Percentiles rank a stretch among this genome's conserved stretches.
Evolutionary conservation across 208 protist species (phyloP).

Genomic region (Trichomonas tenax): DNA sequence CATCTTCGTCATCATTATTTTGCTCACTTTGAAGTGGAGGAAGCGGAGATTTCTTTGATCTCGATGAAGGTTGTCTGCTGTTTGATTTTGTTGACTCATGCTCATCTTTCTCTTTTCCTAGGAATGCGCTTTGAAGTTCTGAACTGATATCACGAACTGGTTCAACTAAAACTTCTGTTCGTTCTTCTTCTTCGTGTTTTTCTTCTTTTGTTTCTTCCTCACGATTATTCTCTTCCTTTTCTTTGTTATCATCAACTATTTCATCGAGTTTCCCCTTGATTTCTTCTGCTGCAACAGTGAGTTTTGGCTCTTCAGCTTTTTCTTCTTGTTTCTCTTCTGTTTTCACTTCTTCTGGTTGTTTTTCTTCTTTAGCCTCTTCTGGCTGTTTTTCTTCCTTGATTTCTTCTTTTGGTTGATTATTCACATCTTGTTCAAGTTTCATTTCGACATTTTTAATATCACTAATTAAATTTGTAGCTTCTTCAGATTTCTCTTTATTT

Average conservation of each 20-base stretch:
- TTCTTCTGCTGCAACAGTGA: background rate
- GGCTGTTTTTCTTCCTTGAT: background rate
- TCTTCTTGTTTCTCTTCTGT: background rate
- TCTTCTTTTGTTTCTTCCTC: background rate
- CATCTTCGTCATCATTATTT: background rate
- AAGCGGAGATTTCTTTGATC: background rate
- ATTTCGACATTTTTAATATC: background rate
- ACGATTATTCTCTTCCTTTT: background rate
- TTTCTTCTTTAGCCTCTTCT: background rate
- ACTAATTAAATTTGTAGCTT: background rate
- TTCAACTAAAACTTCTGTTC: background rate
- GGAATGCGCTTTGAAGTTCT: too few relatives aligned
- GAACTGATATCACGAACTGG: too few relatives aligned
- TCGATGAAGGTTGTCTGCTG: background rate
- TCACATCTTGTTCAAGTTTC: background rate
- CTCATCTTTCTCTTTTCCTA: background rate
- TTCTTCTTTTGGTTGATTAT: background rate
- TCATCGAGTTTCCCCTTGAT: background rate
- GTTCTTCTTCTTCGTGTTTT: background rate
- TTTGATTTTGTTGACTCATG: background rate
- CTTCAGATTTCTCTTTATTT: background rate
- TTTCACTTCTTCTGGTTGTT: background rate
- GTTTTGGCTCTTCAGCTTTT: background rate
- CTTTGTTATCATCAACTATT: background rate
- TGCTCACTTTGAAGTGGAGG: background rate